Base-by-base conservation (phyloP, 192 early-diverging fungal species). In the Phlyctochytrium arcticum region DNA sequence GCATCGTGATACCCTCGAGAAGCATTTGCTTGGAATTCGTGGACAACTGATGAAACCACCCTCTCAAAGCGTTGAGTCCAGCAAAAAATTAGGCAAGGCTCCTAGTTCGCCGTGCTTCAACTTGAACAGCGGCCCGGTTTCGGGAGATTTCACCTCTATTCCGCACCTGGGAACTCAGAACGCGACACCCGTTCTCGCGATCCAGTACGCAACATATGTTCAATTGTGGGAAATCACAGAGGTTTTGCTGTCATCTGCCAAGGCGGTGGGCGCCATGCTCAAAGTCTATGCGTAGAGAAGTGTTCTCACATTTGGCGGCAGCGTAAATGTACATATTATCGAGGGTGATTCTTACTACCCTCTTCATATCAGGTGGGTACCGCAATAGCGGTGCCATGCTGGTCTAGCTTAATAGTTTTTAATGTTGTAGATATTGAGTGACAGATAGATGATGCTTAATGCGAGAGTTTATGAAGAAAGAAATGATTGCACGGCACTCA, bases 141-240 rank as follows among this genome's bases (percentile, higher is more conserved):
- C 39, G 39, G 39, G 21, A 44, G 39, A 19, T n/a, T 19, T n/a
- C 15, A 2, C 39, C 39, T 19, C 39, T n/a, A n/a, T n/a, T n/a
- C n/a, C n/a, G n/a, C n/a, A n/a, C n/a, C n/a, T n/a, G n/a, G n/a
- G n/a, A n/a, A n/a, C n/a, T n/a, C 12, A 44, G 12, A 1, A 44
- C 12, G 12, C 39, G 39, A 12, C 0, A 12, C 39, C 39, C 21
- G 39, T 63, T 21, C 36, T 63, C 9, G 61, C 61, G 23, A 51
- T 63, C 30, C 61, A 63, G 26, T 63, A 63, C 48, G n/a, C 48
- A 33, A 63, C 48, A 5, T 63, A 35, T 34, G 49, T 63, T 2
- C 24, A 54, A 17, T 33, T 63, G 23, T 63, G 61, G 61, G 61
- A 63, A 39, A 63, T 63, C 33, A 63, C 61, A 29, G 61, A 63